phyloP scores from a whole-genome alignment of 148 eudicot genomes.

The Vaccinium corymbosum region DNA sequence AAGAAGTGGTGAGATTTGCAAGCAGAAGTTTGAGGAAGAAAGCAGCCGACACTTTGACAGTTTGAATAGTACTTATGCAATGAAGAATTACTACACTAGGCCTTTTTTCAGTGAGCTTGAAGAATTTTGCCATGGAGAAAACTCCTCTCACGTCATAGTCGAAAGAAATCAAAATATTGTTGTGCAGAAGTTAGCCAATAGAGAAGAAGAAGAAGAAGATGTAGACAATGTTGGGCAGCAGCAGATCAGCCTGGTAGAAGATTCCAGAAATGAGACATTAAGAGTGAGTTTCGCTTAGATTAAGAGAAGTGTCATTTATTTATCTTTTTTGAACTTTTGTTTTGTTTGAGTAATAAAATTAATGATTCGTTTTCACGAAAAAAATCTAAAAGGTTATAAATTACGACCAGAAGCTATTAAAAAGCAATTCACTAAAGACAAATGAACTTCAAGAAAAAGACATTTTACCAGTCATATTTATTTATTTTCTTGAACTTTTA shows the following conservation, averaged over 20 bases:
- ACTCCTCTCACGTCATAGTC: conserved; percentile 12
- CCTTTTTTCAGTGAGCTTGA: conserved; percentile 63
- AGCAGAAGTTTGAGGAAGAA: conserved; percentile 80
- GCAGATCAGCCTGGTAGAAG: conserved; percentile 19
- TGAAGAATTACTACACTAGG: conserved; percentile 44
- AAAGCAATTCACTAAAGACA: background rate
- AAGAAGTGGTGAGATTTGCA: conserved; percentile 73
- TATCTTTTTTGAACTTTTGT: background rate
- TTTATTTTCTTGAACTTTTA: no score
- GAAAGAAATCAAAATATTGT: conserved; percentile 20
- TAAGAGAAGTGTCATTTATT: background rate
- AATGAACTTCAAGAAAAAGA: background rate
- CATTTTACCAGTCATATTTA: background rate
- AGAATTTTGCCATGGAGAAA: conserved; percentile 41
- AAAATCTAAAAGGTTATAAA: background rate
- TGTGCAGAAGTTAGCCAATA: conserved; percentile 13
- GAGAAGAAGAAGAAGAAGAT: conserved; percentile 16
- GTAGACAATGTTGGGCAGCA: conserved; percentile 12
- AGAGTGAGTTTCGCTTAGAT: background rate
- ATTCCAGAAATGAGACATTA: conserved; percentile 14
- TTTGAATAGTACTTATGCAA: conserved; percentile 20
- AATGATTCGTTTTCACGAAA: background rate
- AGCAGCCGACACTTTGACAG: conserved; percentile 43
- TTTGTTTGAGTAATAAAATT: background rate
- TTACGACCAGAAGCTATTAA: background rate